Evolutionary conservation across 495 filamentous ascomycete genomes (phyloP), one percentile per base, ranked within the genome.

Genomic region (Letharia columbiana): DNA sequence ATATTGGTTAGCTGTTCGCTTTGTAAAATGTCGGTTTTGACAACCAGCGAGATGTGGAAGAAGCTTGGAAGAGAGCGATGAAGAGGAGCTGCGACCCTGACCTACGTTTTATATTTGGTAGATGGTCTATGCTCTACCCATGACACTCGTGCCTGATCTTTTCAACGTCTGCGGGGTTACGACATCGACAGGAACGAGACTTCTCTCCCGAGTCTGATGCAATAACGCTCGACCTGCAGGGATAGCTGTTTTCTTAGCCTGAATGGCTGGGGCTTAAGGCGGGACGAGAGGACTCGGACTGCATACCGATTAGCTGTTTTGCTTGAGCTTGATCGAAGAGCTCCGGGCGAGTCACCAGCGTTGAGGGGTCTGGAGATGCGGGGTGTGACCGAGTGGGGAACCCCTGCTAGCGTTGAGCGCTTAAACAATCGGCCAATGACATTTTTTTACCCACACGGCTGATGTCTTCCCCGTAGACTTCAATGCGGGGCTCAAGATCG

Each of bases 301-400:
- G 13, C 17, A 15, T 44, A 28, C 23, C 23, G 40, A 64, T 45
- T 17, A 41, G 50, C 39, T 45, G 28, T 31, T 20, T 20, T 6
- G 23, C 49, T 28, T 64, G 62, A 56, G 10, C n/a, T 37, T 42
- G 50, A 64, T 4, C 18, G 62, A 33, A 54, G 40, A 42, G 50
- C 17, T 12, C 9, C 23, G 17, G 28, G 39, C 28, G 23, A 0
- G 23, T 28, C 23, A 28, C 23, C 23, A 28, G 15, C 44, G 13
- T 28, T 44, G 18, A 41, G 45, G 18, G 41, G 17, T 23, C 28
- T 23, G 35, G 49, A 59, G 50, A 45, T 58, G 31, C 39, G 50
- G 62, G 40, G 28, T 37, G 9, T 49, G 47, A 23, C 47, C 47
- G 50, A 64, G 63, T 20, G 52, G 63, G 54, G 63, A 47, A 65